phyloP scores from a whole-genome alignment of 1,284 basidiomycete genomes.

The Pseudozyma tsukubaensis region DNA sequence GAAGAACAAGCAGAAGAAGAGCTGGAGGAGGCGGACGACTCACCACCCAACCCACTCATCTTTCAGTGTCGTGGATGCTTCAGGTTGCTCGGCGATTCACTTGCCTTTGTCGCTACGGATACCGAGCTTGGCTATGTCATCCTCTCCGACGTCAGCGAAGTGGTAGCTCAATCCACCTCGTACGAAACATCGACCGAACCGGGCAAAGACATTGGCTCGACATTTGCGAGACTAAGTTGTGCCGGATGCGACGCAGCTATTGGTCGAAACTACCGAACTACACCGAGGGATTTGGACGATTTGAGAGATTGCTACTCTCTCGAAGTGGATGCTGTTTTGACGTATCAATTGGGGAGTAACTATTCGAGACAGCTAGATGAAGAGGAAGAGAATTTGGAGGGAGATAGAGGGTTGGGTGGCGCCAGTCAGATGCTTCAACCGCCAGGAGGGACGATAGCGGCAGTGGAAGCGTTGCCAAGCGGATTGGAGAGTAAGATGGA shows the following conservation, averaged over 20 bases:
- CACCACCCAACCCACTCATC: slow-evolving; percentile 32
- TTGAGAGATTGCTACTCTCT: slow-evolving; percentile 48
- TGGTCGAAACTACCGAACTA: slow-evolving; percentile 49
- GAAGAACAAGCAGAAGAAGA: slow-evolving; percentile 2
- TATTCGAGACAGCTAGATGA: slow-evolving; percentile 20
- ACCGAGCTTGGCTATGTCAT: slow-evolving; percentile 51
- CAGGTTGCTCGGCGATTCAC: slow-evolving; percentile 49
- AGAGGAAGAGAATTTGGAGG: not conserved
- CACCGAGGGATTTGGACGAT: slow-evolving; percentile 44
- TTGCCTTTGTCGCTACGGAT: slow-evolving; percentile 47
- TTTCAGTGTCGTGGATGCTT: slow-evolving; percentile 54
- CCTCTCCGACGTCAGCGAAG: slow-evolving; percentile 39
- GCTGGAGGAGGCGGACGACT: slow-evolving; percentile 9
- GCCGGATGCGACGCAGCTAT: slow-evolving; percentile 32
- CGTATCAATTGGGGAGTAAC: slow-evolving; percentile 37
- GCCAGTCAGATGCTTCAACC: not conserved
- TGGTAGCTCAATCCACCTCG: slow-evolving; percentile 22
- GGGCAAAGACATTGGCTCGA: slow-evolving; percentile 43
- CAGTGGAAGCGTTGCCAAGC: not conserved
- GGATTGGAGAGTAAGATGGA: slow-evolving; percentile 35
- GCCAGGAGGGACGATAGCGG: not conserved
- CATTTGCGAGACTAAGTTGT: slow-evolving; percentile 42
- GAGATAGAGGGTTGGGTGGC: not conserved
- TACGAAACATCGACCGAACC: slow-evolving; percentile 38
- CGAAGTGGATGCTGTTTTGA: slow-evolving; percentile 33